Evolutionary conservation across 176 grass and related monocot species (phyloP).

Genomic region (Poa pratensis): DNA sequence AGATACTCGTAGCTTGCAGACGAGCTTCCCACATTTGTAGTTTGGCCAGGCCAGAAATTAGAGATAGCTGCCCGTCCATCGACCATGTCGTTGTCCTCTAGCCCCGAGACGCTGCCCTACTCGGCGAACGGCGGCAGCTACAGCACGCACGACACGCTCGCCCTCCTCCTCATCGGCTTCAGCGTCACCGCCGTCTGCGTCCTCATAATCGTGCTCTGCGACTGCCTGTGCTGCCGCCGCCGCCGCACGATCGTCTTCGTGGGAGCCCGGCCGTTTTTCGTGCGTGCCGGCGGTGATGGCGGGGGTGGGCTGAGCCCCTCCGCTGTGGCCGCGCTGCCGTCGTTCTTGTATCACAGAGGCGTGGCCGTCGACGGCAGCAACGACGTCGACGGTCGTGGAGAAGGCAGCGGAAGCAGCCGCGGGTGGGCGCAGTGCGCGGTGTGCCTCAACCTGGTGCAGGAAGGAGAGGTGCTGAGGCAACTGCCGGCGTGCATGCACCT

Average conservation of each 20-base stretch:
- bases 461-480: slow-evolving; percentile 62
- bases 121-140: slow-evolving; percentile 54
- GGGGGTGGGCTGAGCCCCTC: slow-evolving; percentile 40
- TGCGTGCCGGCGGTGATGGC: background rate
- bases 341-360: slow-evolving; percentile 43
- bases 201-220: slow-evolving; percentile 49
- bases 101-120: slow-evolving; percentile 45
- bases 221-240: slow-evolving; percentile 49
- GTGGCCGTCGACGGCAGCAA: background rate
- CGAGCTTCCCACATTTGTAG: background rate
- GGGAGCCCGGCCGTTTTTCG: slow-evolving; percentile 34
- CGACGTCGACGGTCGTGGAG: slow-evolving; percentile 15
- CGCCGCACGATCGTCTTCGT: slow-evolving; percentile 35
- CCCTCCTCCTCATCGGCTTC: slow-evolving; percentile 55
- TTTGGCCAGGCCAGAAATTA: background rate
- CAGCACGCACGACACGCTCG: slow-evolving; percentile 53
- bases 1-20: background rate
- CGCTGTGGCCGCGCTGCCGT: slow-evolving; percentile 52
- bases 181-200: slow-evolving; percentile 36
- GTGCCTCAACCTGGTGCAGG: slow-evolving; percentile 63
- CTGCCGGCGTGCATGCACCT: slow-evolving; percentile 75
- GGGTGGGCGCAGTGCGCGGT: slow-evolving; percentile 63
- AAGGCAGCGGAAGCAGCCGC: slow-evolving; percentile 28
- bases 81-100: slow-evolving; percentile 49
- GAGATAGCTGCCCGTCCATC: background rate